phyloP scores from a whole-genome alignment of 2,329 filamentous ascomycete species.

The Paraphaeosphaeria sporulosa region DNA sequence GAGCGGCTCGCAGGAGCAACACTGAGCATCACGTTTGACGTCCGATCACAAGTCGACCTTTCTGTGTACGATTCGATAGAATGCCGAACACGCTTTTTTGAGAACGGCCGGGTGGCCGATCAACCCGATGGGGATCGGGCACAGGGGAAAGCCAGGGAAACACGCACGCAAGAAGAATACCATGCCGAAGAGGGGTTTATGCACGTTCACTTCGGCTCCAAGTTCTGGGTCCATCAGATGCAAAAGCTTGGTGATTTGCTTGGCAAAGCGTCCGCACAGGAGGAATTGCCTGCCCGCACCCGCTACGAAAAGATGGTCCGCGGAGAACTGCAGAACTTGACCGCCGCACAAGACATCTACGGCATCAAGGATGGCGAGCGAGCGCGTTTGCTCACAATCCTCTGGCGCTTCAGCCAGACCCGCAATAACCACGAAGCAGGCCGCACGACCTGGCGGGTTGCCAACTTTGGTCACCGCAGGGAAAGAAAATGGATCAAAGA shows the following conservation, averaged over 20 bases:
- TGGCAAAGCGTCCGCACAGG: slow-evolving; percentile 18
- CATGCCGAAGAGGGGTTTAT: slow-evolving; percentile 30
- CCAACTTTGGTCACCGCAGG: slow-evolving; percentile 27
- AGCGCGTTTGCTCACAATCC: slow-evolving; percentile 45
- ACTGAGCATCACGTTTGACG: slow-evolving; percentile 41
- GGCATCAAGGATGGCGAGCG: slow-evolving; percentile 37
- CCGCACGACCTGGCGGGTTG: slow-evolving; percentile 46
- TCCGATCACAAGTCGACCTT: slow-evolving; percentile 45
- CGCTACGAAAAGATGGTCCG: slow-evolving; percentile 37
- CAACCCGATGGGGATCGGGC: slow-evolving; percentile 25
- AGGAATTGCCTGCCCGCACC: slow-evolving; percentile 26
- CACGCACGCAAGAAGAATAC: slow-evolving; percentile 32
- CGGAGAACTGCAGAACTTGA: slow-evolving; percentile 45
- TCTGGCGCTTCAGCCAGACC: slow-evolving; percentile 49
- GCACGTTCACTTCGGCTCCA: slow-evolving; percentile 50
- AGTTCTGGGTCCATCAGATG: slow-evolving; percentile 54
- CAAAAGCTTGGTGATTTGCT: slow-evolving; percentile 33
- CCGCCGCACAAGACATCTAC: slow-evolving; percentile 53
- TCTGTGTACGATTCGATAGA: slow-evolving; percentile 37
- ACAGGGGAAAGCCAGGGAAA: slow-evolving; percentile 31
- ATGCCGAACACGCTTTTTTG: slow-evolving; percentile 46
- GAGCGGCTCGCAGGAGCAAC: slow-evolving; percentile 43
- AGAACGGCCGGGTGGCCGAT: slow-evolving; percentile 31
- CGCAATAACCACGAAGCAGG: slow-evolving; percentile 34
- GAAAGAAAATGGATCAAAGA: slow-evolving; percentile 28